These are phyloP conservation scores for Thielaviopsis cerberus DNA, from an alignment of 2,329 filamentous ascomycete species.

Conservation along the genomic window DNA sequence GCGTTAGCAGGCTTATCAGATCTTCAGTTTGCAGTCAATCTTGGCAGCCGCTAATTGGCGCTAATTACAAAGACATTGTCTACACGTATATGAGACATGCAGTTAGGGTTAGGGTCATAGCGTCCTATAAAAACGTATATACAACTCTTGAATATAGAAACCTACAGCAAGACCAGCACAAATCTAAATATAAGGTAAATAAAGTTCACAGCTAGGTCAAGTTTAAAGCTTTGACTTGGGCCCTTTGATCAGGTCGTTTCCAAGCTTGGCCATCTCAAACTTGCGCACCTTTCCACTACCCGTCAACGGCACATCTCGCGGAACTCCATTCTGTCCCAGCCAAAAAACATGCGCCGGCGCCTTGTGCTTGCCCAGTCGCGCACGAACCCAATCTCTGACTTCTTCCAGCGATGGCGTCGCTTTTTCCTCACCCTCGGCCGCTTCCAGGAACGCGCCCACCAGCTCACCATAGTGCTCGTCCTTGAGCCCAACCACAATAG, in stretches of 20 bases:
- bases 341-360: conserved; percentile 59
- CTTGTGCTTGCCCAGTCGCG: conserved; percentile 46
- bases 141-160: too few species aligned
- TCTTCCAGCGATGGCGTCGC: conserved; percentile 30
- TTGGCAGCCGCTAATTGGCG: neutral
- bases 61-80: neutral
- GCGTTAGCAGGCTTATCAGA: neutral
- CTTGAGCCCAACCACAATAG: conserved; percentile 51
- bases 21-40: neutral
- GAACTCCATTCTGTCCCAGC: conserved; percentile 44
- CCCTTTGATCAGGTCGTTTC: conserved; percentile 34
- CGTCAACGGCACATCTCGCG: conserved; percentile 41
- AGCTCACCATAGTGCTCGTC: conserved; percentile 57
- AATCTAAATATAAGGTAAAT: neutral
- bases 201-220: neutral
- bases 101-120: neutral
- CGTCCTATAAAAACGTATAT: too few species aligned
- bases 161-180: too few species aligned
- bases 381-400: conserved; percentile 42
- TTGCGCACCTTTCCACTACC: conserved; percentile 56
- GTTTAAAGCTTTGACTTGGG: conserved; percentile 21
- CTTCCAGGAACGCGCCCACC: conserved; percentile 44
- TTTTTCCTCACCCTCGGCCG: conserved; percentile 17
- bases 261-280: conserved; percentile 40
- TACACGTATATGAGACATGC: neutral